Evolutionary conservation across 2,329 filamentous ascomycete genomes (phyloP).

Genomic region (Claviceps capensis): DNA sequence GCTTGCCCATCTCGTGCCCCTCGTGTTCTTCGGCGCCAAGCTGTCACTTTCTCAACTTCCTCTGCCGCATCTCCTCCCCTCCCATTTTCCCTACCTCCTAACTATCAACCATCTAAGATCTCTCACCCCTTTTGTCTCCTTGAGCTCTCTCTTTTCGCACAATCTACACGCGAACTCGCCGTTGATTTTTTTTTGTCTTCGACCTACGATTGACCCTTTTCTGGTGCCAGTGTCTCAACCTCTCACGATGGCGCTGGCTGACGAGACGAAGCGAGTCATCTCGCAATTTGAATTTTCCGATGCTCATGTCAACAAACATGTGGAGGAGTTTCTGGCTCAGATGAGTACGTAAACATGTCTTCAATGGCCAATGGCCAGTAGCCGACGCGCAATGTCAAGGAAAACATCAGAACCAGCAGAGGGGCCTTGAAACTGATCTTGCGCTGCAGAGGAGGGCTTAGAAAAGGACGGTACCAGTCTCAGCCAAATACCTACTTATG

Average conservation of each 20-base stretch:
- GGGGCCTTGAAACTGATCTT: not conserved
- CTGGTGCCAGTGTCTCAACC: slow-evolving; percentile 39
- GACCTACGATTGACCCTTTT: slow-evolving; percentile 39
- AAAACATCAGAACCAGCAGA: not conserved
- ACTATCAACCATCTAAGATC: not conserved
- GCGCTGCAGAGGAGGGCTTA: slow-evolving; percentile 59
- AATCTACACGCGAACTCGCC: slow-evolving; percentile 23
- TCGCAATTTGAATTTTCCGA: slow-evolving; percentile 75
- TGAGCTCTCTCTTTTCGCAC: slow-evolving; percentile 14
- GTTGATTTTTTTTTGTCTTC: slow-evolving; percentile 34
- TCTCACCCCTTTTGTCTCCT: slow-evolving; percentile 14
- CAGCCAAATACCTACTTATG: slow-evolving; percentile 95
- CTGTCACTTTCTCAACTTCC: slow-evolving; percentile 17
- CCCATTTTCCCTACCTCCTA: slow-evolving; percentile 8
- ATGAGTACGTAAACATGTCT: slow-evolving; percentile 44
- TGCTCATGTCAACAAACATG: slow-evolving; percentile 63
- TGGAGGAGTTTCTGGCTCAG: slow-evolving; percentile 74
- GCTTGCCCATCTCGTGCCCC: slow-evolving; percentile 39
- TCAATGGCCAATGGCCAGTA: not conserved
- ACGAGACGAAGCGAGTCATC: slow-evolving; percentile 68
- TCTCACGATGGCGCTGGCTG: slow-evolving; percentile 46
- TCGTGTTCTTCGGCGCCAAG: slow-evolving; percentile 31
- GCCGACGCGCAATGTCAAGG: not conserved
- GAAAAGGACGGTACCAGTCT: slow-evolving; percentile 64
- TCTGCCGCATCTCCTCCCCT: slow-evolving; percentile 8